Conservation (phyloP, 2,329 filamentous ascomycete species). For the Aspergillus oerlinghausenensis region DNA sequence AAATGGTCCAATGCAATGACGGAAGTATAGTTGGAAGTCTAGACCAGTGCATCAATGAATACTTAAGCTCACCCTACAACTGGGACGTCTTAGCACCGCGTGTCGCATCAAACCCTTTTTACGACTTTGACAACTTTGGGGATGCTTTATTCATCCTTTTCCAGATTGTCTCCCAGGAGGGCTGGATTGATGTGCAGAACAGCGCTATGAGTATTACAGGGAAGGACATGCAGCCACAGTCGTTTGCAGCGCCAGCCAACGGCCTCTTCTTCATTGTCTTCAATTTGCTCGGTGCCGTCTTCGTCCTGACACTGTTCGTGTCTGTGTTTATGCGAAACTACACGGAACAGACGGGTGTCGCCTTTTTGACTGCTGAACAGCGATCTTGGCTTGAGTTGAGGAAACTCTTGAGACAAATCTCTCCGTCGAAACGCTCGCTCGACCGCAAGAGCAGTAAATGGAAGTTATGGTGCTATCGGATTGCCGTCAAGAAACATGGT, state of each 20-base stretch:
- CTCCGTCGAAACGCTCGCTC: slow-evolving; percentile 87
- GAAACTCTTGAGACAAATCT: slow-evolving; percentile 87
- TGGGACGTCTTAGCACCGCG: slow-evolving; percentile 84
- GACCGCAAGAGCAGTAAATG: slow-evolving; percentile 70
- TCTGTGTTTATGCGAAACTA: slow-evolving; percentile 99
- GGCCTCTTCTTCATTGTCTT: slow-evolving; percentile 93
- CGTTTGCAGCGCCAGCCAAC: slow-evolving; percentile 71
- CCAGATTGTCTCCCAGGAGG: slow-evolving; percentile 97
- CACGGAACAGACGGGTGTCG: slow-evolving; percentile 95
- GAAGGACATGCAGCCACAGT: slow-evolving; percentile 65
- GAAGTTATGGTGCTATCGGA: slow-evolving; percentile 92
- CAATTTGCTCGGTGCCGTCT: slow-evolving; percentile 93
- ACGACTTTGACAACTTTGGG: slow-evolving; percentile 93
- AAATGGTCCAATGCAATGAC: slow-evolving; percentile 78
- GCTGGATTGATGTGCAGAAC: slow-evolving; percentile 93
- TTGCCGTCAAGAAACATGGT: slow-evolving; percentile 89
- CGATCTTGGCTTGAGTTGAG: slow-evolving; percentile 93
- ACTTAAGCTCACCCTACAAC: slow-evolving; percentile 67
- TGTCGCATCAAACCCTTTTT: slow-evolving; percentile 74
- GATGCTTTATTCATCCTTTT: slow-evolving; percentile 92
- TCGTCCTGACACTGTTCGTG: slow-evolving; percentile 94
- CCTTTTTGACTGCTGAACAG: slow-evolving; percentile 91
- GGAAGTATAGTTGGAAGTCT: slow-evolving; percentile 51
- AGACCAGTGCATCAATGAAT: slow-evolving; percentile 80
- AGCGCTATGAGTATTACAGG: slow-evolving; percentile 77